phyloP scores from a whole-genome alignment of 192 early-diverging fungal species.

The Gonapodya sp. region DNA sequence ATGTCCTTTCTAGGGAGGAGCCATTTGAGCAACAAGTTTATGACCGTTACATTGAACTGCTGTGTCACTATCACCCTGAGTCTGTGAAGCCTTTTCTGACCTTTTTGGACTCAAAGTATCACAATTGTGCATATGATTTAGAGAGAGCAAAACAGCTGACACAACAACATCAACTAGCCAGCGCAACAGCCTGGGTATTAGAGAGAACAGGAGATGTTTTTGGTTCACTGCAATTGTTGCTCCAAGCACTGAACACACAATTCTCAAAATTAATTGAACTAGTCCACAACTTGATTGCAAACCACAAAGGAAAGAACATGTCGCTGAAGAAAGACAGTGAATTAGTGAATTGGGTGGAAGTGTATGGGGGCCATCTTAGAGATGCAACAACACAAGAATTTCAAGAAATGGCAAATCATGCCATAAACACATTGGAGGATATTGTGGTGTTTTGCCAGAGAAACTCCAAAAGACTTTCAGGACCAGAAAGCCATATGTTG shows the following conservation, averaged over 20 bases:
- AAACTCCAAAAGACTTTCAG: background rate
- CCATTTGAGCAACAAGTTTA: background rate
- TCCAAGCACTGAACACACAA: background rate
- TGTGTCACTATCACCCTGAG: background rate
- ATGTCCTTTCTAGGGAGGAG: background rate
- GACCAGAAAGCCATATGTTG: background rate
- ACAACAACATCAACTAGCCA: background rate
- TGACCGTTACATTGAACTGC: slow-evolving; percentile 3
- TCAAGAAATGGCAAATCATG: background rate
- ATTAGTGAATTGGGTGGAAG: background rate
- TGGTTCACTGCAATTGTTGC: background rate
- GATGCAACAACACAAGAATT: background rate
- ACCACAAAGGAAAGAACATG: background rate
- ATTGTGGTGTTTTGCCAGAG: background rate
- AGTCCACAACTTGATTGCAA: background rate
- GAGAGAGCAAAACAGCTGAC: background rate
- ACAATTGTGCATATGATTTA: background rate
- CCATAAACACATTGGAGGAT: background rate
- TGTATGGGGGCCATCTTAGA: background rate
- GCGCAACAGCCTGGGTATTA: background rate
- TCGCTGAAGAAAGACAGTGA: background rate
- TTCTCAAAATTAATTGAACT: background rate
- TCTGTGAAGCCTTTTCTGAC: background rate
- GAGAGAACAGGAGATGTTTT: background rate
- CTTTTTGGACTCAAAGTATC: background rate